Evolutionary conservation across 1,284 basidiomycete genomes (phyloP), one percentile per base, ranked within the genome.

Genomic region (Ustilago curta): DNA sequence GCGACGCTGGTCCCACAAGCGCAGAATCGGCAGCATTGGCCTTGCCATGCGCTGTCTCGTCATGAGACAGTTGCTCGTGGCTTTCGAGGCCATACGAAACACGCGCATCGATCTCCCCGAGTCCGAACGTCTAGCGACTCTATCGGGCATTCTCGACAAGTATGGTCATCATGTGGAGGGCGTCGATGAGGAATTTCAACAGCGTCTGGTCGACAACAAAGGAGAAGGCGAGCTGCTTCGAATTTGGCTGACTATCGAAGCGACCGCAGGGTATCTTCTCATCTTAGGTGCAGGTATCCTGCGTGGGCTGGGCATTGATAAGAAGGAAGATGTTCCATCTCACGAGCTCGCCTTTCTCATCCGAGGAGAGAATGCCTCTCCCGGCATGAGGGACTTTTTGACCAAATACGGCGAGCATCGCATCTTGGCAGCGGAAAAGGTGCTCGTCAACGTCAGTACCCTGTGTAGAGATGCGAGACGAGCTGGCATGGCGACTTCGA

Each of bases 291-390:
- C 63, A 0, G 70, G 55, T 19, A 63, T 71, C 14, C 29, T 62
- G 8, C 70, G 70, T 14, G 63, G 62, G 0, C 59, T 71, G 3
- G 70, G 70, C 19, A 67, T 71, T 21, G 70, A 71, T 43, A 66
- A 62, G 48, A 71, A 66, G 59, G 63, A 67, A 21, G 61, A 49
- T 23, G 42, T 71, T 7, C 59, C 59, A 0, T 14, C 54, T 0
- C 49, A 55, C n/a, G 54, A 71, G 25, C 59, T 71, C 0, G 59
- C 56, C 16, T 31, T 59, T 44, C 48, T 71, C 21, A 52, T 67
- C n/a, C 59, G 59, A 1, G 70, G 63, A 37, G 70, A 71, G 32
- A 63, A 56, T 14, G 70, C 63, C 2, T 58, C 63, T 8, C 45
- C 51, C 19, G 53, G 42, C 18, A 66, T 67, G 63, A 42, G 64